Percentiles rank a stretch among this genome's conserved stretches.
These are phyloP conservation scores for Wickerhamiella sorbophila DNA, from an alignment of 805 yeast genomes.

Conservation along the genomic window DNA sequence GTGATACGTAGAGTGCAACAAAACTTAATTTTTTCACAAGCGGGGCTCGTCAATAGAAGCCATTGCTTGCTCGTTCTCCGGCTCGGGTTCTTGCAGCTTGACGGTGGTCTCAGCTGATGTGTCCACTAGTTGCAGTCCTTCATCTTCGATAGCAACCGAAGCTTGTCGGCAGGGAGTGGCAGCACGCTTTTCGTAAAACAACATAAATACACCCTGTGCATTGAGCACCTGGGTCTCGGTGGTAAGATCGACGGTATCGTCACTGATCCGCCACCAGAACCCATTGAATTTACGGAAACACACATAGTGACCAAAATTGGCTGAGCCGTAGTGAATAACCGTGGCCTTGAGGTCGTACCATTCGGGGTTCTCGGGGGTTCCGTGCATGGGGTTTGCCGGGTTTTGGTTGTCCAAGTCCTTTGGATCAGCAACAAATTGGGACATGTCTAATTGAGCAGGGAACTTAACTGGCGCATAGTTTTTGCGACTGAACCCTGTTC, in stretches of 20 bases:
- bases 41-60: too few relatives aligned
- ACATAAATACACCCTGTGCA: constrained; percentile 83
- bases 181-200: constrained; percentile 55
- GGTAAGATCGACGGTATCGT: constrained; percentile 71
- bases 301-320: constrained; percentile 94
- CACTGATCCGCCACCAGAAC: constrained; percentile 92
- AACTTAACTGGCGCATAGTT: constrained; percentile 72
- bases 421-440: constrained; percentile 55
- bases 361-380: constrained; percentile 5
- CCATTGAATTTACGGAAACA: constrained; percentile 72
- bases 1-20: too few relatives aligned
- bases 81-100: too few relatives aligned
- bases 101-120: background rate
- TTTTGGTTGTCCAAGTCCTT: constrained; percentile 54
- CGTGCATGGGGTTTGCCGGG: constrained; percentile 59
- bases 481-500: constrained; percentile 68
- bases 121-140: background rate
- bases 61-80: too few relatives aligned
- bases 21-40: too few relatives aligned
- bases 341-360: constrained; percentile 65
- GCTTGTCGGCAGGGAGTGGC: background rate
- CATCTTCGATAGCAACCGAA: background rate
- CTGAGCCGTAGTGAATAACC: constrained; percentile 88
- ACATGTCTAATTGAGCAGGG: constrained; percentile 52
- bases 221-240: constrained; percentile 65